Evolutionary conservation across 352 stramenopile genomes (phyloP), one percentile per base, ranked within the genome.

Genomic region (Globisporangium okanoganense): DNA sequence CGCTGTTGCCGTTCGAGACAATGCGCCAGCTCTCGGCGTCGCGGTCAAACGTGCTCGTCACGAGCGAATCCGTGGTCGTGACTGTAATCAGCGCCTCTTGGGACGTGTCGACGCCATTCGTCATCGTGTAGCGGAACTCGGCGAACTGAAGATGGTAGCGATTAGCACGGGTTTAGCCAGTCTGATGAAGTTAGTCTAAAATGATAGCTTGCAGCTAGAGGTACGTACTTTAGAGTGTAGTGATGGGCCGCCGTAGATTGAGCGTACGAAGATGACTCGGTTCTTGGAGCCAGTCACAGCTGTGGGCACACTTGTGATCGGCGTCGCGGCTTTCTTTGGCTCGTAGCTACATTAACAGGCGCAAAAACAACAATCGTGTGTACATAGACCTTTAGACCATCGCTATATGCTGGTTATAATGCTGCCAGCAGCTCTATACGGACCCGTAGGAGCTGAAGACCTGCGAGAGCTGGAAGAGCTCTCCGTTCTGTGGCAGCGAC

Each of bases 361-460:
- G 1, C 8, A 43, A 12, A 25, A 45, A 27, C 2, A 53, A 6
- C 2, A 41, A 12, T 53, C n/a, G 64, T 35, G n/a, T 48, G 27
- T 22, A 48, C 5, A 29, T 20, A 38, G 2, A 27, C 16, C 5
- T 7, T 45, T 45, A 22, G 40, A 5, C 13, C 0, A 22, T 9
- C 40, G 20, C 9, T 22, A 16, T 16, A 45, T 3, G 18, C 40
- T 45, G 3, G 16, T 43, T 14, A n/a, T 43, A 8, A n/a, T n/a
- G 16, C 16, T 45, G 5, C 3, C 20, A 57, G 5, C 1, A 50
- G 56, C 16, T 33, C 3, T 25, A 41, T 10, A 20, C 52, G 54
- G 85, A 96, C 64, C 88, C 92, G 61, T 97, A 96, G 58, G 86
- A 70, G 56, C 84, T 92, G 66, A 80, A 97, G 22, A 98, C 75